phyloP scores from a whole-genome alignment of 2,329 filamentous ascomycete genomes.

The Aspergillus neotritici region DNA sequence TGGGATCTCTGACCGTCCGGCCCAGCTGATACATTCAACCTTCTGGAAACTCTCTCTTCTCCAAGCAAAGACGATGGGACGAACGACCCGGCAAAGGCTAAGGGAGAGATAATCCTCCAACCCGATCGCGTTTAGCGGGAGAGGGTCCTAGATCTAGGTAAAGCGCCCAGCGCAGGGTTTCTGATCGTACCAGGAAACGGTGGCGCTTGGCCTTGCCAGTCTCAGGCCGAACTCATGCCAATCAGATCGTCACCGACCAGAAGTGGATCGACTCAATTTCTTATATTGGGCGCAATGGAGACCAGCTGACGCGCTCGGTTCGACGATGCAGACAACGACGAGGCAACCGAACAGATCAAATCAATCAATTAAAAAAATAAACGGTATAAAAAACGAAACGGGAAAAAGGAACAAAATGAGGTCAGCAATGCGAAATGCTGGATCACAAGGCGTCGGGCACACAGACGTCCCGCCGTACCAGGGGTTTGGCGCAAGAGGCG shows the following conservation, averaged over 20 bases:
- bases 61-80: slow-evolving; percentile 3
- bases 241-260: slow-evolving; percentile 11
- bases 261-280: slow-evolving; percentile 1
- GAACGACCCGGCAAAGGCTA: slow-evolving; percentile 7
- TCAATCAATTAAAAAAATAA: too few relatives aligned
- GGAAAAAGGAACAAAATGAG: not conserved
- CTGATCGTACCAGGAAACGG: slow-evolving; percentile 15
- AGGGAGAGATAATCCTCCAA: slow-evolving; percentile 6
- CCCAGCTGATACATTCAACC: slow-evolving; percentile 10
- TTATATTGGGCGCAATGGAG: slow-evolving; percentile 1
- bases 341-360: too few relatives aligned
- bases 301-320: slow-evolving; percentile 4
- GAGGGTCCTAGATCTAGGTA: slow-evolving; percentile 13
- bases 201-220: slow-evolving; percentile 14
- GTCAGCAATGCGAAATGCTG: not conserved
- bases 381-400: not conserved
- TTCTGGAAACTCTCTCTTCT: slow-evolving; percentile 5
- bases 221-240: slow-evolving; percentile 16
- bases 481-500: slow-evolving; percentile 11
- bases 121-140: slow-evolving; percentile 20
- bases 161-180: slow-evolving; percentile 17
- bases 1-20: slow-evolving; percentile 5
- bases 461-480: slow-evolving; percentile 11
- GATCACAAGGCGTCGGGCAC: slow-evolving; percentile 21
- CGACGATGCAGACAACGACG: too few relatives aligned